Conservation (phyloP, 2,329 filamentous ascomycete species). For the Pseudocercospora vitis region DNA sequence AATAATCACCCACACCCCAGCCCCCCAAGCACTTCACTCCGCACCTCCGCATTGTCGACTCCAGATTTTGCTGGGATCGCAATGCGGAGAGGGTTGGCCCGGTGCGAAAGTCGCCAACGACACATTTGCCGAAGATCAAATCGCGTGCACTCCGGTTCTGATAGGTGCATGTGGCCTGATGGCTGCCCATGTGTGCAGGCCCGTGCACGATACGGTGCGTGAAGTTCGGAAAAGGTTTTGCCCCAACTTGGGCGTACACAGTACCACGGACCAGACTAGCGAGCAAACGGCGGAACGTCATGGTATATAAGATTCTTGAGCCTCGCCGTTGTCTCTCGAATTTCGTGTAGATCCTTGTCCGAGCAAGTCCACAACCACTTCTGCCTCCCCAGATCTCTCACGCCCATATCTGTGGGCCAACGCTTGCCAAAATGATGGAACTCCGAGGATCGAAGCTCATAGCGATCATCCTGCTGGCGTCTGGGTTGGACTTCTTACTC, state of each 20-base stretch:
- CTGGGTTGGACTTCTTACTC: constrained; percentile 33
- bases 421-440: constrained; percentile 18
- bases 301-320: background rate
- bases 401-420: too few relatives aligned
- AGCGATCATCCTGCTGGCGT: constrained; percentile 31
- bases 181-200: too few relatives aligned
- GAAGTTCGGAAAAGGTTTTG: background rate
- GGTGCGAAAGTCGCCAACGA: too few relatives aligned
- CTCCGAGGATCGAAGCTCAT: constrained; percentile 32
- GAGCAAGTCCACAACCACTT: background rate
- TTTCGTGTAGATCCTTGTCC: background rate
- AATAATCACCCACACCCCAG: too few relatives aligned
- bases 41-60: background rate
- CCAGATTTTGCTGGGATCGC: constrained; percentile 3
- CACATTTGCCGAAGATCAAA: constrained; percentile 5
- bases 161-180: too few relatives aligned
- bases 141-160: background rate
- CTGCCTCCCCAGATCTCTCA: too few relatives aligned
- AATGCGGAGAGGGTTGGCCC: constrained; percentile 5
- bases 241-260: too few relatives aligned
- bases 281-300: too few relatives aligned
- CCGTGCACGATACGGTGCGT: too few relatives aligned
- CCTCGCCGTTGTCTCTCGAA: background rate
- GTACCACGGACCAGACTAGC: too few relatives aligned
- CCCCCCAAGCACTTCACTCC: constrained; percentile 4